These are phyloP conservation scores for Paramecium tetraurelia DNA, from an alignment of 73 alveolate species.

Conservation along the genomic window DNA sequence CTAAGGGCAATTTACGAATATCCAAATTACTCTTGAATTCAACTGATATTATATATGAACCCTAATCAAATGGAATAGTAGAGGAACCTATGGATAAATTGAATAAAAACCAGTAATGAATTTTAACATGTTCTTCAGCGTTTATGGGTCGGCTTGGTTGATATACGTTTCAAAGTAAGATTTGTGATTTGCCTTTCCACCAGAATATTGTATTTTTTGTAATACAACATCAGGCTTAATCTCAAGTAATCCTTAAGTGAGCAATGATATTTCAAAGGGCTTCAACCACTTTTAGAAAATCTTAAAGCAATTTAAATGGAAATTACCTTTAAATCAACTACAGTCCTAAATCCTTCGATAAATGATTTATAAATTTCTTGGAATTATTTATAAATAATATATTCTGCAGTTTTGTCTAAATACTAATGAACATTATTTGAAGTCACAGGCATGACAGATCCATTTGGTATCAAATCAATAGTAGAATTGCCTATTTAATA, in stretches of 20 bases:
- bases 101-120: constrained; percentile 47
- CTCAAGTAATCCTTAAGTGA: neutral
- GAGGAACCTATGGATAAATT: constrained; percentile 24
- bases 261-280: neutral
- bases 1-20: constrained; percentile 37
- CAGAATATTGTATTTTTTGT: neutral
- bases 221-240: neutral
- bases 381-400: neutral
- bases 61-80: constrained; percentile 53
- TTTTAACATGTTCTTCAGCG: constrained; percentile 50
- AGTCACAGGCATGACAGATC: neutral
- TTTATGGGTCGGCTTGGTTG: neutral
- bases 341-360: neutral
- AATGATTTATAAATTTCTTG: neutral
- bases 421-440: neutral
- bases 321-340: neutral
- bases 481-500: neutral
- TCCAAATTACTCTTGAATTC: constrained; percentile 38
- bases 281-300: neutral
- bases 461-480: constrained; percentile 6
- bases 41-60: constrained; percentile 24
- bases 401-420: neutral
- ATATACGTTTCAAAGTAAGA: constrained; percentile 24
- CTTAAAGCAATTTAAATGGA: neutral
- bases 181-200: neutral